Base-by-base conservation (phyloP, 306 rosid genomes). In the Geum urbanum region DNA sequence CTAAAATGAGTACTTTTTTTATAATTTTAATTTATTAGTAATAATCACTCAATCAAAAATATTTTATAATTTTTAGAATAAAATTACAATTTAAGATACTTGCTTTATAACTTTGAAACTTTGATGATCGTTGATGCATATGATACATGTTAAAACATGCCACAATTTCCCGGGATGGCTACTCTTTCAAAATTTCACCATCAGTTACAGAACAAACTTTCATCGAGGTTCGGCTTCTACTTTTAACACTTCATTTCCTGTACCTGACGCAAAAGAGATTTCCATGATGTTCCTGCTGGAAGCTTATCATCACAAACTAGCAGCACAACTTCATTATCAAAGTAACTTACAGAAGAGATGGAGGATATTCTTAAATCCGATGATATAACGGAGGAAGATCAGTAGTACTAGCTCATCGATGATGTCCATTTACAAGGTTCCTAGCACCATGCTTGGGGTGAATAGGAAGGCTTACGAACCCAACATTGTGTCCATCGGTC, bases 391-490 rank as follows among this genome's bases (percentile, higher is more conserved):
- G 20, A 6, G 12, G 45, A 20, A 14, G 64, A 27, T 27, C 32
- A 59, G 12, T 7, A 15, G 45, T 35, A 35, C 47, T n/a, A 35
- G 24, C 48, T 27, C n/a, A n/a, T 35, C 47, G 32, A 37, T 18
- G 48, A 40, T 20, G 7, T 51, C 60, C 39, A 67, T 67, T 67
- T 67, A 67, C 72, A 67, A 12, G 59, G 49, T 67, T 67, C 72
- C 72, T 10, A 51, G 7, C 3, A 18, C 37, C 46, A 35, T 67
- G 60, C 48, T 47, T 4, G 59, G 35, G 6, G 59, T 67, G 47
- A 49, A 67, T 6, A 49, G 47, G 18, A 50, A 67, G 72, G 72
- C 72, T n/a, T 67, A 51, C 58, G 35, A 67, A 0, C 72, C 72
- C 16, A 67, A 14, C 35, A 67, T 67, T 27, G 61, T 67, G 48